Percentiles rank a stretch among this genome's conserved stretches.
Evolutionary conservation across 2,329 filamentous ascomycete species (phyloP).

Genomic region (Oidium heveae): DNA sequence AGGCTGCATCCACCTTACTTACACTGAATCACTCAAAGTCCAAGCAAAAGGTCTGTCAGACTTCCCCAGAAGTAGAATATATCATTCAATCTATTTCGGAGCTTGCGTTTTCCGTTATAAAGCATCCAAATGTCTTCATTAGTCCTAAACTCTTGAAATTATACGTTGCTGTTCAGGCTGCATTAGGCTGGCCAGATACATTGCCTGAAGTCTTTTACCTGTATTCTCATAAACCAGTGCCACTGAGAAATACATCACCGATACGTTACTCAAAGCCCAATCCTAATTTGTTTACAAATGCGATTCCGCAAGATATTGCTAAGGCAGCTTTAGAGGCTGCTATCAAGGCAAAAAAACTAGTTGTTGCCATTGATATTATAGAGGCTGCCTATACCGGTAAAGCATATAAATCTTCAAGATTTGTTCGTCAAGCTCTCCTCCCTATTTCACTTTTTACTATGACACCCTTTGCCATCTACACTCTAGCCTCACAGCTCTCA

Average conservation of each 20-base stretch:
- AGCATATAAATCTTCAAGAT: conserved; percentile 41
- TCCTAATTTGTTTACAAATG: conserved; percentile 42
- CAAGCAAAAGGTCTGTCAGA: conserved; percentile 1
- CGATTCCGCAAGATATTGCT: conserved; percentile 45
- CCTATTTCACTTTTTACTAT: conserved; percentile 29
- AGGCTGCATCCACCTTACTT: conserved; percentile 28
- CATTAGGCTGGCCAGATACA: conserved; percentile 46
- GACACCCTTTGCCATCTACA: conserved; percentile 43
- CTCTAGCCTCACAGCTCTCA: conserved; percentile 40
- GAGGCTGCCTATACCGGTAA: conserved; percentile 40
- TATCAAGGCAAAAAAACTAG: conserved; percentile 53
- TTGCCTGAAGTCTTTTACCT: conserved; percentile 59
- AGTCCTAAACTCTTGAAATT: conserved; percentile 42
- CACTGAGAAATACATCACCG: conserved; percentile 30
- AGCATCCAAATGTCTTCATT: conserved; percentile 56
- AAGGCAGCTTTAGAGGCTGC: conserved; percentile 54
- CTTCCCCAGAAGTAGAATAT: conserved; percentile 4
- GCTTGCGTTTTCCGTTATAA: conserved; percentile 42
- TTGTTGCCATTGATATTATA: conserved; percentile 51
- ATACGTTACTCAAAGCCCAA: conserved; percentile 36
- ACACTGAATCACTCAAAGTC: conserved; percentile 16
- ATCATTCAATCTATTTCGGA: conserved; percentile 26
- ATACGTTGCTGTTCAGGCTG: conserved; percentile 55
- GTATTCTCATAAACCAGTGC: conserved; percentile 61
- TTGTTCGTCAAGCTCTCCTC: conserved; percentile 35